Percentiles rank a stretch among this genome's conserved stretches.
Conservation (phyloP, 2,329 filamentous ascomycete species). For the Nigrospora sphaerica region DNA sequence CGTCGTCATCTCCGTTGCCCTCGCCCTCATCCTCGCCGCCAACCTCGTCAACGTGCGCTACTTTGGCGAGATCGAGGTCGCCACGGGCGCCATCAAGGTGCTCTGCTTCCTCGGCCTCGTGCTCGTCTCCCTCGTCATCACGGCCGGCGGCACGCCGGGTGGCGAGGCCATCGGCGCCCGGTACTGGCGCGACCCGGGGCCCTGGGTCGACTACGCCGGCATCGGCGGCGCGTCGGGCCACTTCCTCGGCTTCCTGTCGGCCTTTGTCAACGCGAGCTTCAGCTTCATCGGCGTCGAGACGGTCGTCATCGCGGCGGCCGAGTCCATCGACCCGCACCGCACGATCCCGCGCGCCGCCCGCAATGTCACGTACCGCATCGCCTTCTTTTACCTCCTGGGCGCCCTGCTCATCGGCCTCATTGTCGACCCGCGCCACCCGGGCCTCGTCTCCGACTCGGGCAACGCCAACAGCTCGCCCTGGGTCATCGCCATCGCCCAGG, state of each 20-base stretch:
- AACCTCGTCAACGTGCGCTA: constrained; percentile 5
- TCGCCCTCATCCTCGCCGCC: constrained; percentile 4
- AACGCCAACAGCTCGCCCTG: constrained; percentile 40
- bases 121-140: constrained; percentile 40
- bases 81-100: constrained; percentile 7
- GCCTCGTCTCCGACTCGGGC: constrained; percentile 7
- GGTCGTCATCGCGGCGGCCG: constrained; percentile 29
- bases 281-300: constrained; percentile 24
- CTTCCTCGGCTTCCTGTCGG: constrained; percentile 31
- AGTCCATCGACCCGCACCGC: constrained; percentile 27
- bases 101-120: constrained; percentile 40
- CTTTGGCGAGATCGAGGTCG: constrained; percentile 8
- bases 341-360: constrained; percentile 26
- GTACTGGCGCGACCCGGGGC: constrained; percentile 43
- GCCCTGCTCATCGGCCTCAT: constrained; percentile 8
- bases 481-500: constrained; percentile 56
- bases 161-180: constrained; percentile 42
- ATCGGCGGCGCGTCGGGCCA: constrained; percentile 22
- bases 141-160: constrained; percentile 41
- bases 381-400: constrained; percentile 10
- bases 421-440: constrained; percentile 3
- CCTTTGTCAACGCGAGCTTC: constrained; percentile 23
- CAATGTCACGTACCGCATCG: constrained; percentile 7
- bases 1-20: constrained; percentile 20
- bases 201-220: constrained; percentile 36